Percentiles rank a stretch among this genome's conserved stretches.
Conservation (phyloP, 306 rosid species). For the Fagus crenata region DNA sequence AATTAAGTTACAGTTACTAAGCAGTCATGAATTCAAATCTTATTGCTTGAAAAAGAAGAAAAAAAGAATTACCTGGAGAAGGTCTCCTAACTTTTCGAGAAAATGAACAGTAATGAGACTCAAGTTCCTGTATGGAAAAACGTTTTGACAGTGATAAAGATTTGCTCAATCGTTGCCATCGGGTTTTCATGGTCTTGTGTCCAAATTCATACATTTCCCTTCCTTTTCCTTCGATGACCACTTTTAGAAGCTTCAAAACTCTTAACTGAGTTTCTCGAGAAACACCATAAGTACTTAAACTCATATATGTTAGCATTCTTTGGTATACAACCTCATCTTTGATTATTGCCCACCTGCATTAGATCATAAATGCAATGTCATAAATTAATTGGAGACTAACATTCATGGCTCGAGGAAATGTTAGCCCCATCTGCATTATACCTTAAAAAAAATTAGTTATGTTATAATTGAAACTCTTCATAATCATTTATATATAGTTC, state of each 20-base stretch:
- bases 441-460: no score
- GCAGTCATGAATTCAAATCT: background rate
- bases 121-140: constrained; percentile 44
- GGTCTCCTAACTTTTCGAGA: constrained; percentile 26
- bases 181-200: constrained; percentile 32
- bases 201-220: constrained; percentile 45
- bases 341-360: constrained; percentile 54
- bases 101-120: constrained; percentile 38
- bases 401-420: no score
- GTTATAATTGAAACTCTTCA: no score
- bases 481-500: no score
- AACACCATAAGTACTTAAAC: constrained; percentile 27
- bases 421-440: no score
- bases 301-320: constrained; percentile 33
- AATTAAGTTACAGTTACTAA: background rate
- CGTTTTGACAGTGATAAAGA: constrained; percentile 39
- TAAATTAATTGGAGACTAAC: background rate
- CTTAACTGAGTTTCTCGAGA: constrained; percentile 53
- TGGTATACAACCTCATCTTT: constrained; percentile 46
- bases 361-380: background rate
- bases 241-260: constrained; percentile 42
- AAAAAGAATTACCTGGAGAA: constrained; percentile 46
- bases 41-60: background rate
- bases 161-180: constrained; percentile 40
- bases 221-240: constrained; percentile 30